Base-by-base conservation (phyloP, 331 rosid species). In the Malus hybrid region DNA sequence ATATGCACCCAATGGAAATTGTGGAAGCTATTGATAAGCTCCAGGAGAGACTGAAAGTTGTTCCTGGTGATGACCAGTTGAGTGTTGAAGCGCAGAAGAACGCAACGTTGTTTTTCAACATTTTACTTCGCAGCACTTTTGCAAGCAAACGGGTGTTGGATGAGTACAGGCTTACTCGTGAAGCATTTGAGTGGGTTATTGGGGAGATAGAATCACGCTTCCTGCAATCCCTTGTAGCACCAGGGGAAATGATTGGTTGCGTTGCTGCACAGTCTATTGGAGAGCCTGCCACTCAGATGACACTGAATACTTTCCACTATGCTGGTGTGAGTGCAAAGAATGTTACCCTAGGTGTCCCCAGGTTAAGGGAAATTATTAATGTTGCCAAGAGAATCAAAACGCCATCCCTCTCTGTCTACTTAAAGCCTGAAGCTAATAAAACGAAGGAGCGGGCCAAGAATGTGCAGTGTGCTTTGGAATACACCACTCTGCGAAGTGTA, bases 251-350 rank as follows among this genome's bases (percentile, higher is more conserved):
- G 98, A 93, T 93, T 82, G 99, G 99, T 57, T 92, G 97, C 65
- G 96, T 95, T 48, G 99, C 99, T 64, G 99, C 99, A 50, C 99
- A 95, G 70, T 95, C 97, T 58, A 95, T 95, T 73, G 99, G 99
- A 75, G 97, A 95, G 66, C 99, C 99, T 65, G 99, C 99, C 22
- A 95, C 99, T 73, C 99, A 95, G 91, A 95, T 95, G 99, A 95
- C 99, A 66, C 93, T 95, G 20, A 95, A 95, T 87, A 95, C 99
- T 70, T 95, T 95, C 83, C 99, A 95, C 55, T 95, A 90, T 81
- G 99, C 99, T 78, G 99, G 99, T 90, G 99, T 95, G 62, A 95
- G 99, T 90, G 99, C 99, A 61, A 95, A 95, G 92, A 95, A 95
- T 44, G 99, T 95, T 66, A 95, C 99, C 16, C 90, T 95, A 26